A percentile compares a stretch with the other conserved stretches of the same genome.
Evolutionary conservation across 1,139 yeast species (phyloP).

Genomic region (Protomyces inundatus): DNA sequence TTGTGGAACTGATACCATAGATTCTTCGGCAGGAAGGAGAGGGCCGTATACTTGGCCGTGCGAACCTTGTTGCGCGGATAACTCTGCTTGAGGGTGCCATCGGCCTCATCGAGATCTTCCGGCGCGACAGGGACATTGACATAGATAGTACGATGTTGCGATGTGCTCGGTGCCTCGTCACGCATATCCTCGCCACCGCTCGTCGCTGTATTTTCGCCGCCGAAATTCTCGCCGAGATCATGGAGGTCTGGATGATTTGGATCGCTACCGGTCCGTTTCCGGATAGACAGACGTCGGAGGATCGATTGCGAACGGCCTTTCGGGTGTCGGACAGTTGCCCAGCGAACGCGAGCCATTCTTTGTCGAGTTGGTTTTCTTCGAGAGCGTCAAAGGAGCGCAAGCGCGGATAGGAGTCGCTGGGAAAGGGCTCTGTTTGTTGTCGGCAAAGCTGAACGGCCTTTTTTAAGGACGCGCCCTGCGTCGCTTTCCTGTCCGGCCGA

Average conservation of each 20-base stretch:
- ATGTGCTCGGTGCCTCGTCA: neutral
- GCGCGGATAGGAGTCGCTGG: too few species aligned
- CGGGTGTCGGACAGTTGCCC: slow-evolving; percentile 85
- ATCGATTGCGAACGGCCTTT: slow-evolving; percentile 55
- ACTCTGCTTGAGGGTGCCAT: slow-evolving; percentile 31
- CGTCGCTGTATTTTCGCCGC: slow-evolving; percentile 17
- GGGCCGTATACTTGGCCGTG: slow-evolving; percentile 91
- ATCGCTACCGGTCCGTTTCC: neutral
- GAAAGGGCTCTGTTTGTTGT: too few species aligned
- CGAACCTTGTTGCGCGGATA: slow-evolving; percentile 88
- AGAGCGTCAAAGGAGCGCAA: too few species aligned
- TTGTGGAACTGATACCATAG: slow-evolving; percentile 72
- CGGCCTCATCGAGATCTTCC: slow-evolving; percentile 13
- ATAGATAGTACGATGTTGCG: slow-evolving; percentile 2
- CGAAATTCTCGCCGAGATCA: slow-evolving; percentile 24
- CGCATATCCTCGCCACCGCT: slow-evolving; percentile 11
- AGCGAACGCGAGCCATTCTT: slow-evolving; percentile 42
- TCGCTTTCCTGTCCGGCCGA: too few species aligned
- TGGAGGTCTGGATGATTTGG: neutral
- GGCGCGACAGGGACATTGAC: slow-evolving; percentile 17
- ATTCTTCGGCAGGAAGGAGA: slow-evolving; percentile 83
- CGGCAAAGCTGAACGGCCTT: too few species aligned
- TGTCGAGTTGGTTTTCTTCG: too few species aligned
- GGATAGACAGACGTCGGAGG: slow-evolving; percentile 19
- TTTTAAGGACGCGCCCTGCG: too few species aligned